Evolutionary conservation across 805 yeast genomes (phyloP), one percentile per base, ranked within the genome.

Genomic region (Millerozyma miso): DNA sequence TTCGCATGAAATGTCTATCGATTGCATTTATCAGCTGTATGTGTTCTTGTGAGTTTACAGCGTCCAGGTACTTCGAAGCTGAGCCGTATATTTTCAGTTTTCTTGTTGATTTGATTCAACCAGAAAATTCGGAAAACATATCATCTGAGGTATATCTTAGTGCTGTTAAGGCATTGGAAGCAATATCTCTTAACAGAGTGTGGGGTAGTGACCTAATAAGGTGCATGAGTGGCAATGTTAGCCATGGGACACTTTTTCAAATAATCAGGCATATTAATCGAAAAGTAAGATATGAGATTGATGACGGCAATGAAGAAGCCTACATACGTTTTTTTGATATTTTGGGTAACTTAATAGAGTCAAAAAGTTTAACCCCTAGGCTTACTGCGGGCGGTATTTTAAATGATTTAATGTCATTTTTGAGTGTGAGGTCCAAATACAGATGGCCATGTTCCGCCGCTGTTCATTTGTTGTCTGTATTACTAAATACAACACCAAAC

Each of bases 241-340:
- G 82, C 46, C 96, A 90, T 61, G 97, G 97, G 1, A 64, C 81
- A 10, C 56, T 90, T 33, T 86, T 85, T 65, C 89, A 86, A 54
- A 76, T 83, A 23, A 59, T 89, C 20, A 76, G 90, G 43, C 71
- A 71, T 35, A 77, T 88, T n/a, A 69, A 78, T 42, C 78, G 80
- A 44, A 63, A 72, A 34, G 50, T 80, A 31, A 61, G 69, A 38
- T 63, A 67, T 7, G 73, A 76, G 1, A 71, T 46, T 32, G 63
- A 58, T 4, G 55, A 48, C 20, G 29, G 32, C 13, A 52, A 41
- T 34, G 65, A 62, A 35, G 57, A 68, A 4, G 77, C 76, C 19
- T 81, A 81, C 45, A 76, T 74, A 19, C 76, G 53, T 60, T 80
- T 65, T 46, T 83, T 86, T 53, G 76, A 77, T 42, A 62, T 88